Percentiles rank a stretch among this genome's conserved stretches.
phyloP scores from a whole-genome alignment of 305 asterid species.

The Nicotiana rustica region DNA sequence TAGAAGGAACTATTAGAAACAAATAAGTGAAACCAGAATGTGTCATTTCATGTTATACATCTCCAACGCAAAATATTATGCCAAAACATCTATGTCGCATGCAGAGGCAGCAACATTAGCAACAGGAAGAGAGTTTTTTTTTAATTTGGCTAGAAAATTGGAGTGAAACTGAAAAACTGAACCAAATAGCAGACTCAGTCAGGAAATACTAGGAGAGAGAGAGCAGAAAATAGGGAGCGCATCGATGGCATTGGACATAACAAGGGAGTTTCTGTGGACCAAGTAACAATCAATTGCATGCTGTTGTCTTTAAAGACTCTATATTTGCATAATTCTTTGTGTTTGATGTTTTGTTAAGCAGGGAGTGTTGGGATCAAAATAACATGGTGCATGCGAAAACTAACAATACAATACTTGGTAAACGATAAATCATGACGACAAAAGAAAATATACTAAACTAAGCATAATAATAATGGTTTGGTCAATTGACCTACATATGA shows the following conservation, averaged over 20 bases:
- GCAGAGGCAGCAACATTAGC: constrained; percentile 17
- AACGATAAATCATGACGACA: no score
- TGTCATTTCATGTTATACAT: constrained; percentile 8
- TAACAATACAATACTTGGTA: no score
- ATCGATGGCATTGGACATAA: neutral
- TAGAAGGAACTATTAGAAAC: neutral
- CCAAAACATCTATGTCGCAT: neutral
- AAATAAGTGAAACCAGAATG: neutral
- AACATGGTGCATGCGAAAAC: no score
- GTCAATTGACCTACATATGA: no score
- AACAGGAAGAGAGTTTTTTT: neutral
- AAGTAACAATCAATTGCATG: constrained; percentile 7
- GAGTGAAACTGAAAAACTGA: constrained; percentile 14
- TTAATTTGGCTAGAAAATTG: constrained; percentile 2
- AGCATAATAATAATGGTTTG: no score
- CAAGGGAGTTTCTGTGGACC: neutral
- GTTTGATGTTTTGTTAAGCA: neutral
- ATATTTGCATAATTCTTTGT: neutral
- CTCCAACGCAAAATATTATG: neutral
- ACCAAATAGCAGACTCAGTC: neutral
- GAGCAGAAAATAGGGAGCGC: neutral
- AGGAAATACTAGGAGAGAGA: constrained; percentile 6
- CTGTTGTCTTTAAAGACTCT: neutral
- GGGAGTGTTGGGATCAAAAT: neutral
- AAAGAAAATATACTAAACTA: no score